phyloP scores from a whole-genome alignment of 2,329 filamentous ascomycete genomes.

The Colletotrichum agaves region DNA sequence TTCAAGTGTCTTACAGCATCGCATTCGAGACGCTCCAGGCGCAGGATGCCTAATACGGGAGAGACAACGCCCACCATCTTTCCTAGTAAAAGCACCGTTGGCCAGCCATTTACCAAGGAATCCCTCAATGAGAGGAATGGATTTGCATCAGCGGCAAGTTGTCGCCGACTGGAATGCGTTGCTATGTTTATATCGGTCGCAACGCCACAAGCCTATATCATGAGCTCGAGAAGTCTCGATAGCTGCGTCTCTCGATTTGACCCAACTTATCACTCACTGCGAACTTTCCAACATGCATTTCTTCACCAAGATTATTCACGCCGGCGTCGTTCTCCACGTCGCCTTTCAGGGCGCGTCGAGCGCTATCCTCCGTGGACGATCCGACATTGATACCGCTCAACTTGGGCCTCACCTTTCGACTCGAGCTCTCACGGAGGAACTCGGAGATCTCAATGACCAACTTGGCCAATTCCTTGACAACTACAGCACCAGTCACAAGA shows the following conservation, averaged over 20 bases:
- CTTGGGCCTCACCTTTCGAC: constrained; percentile 7
- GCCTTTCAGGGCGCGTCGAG: constrained; percentile 34
- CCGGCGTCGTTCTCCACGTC: constrained; percentile 25
- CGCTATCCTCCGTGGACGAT: constrained; percentile 35
- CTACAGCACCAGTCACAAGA: constrained; percentile 4
- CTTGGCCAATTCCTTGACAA: constrained; percentile 19
- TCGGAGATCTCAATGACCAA: constrained; percentile 25
- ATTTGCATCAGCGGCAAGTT: constrained; percentile 14
- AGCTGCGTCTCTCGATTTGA: neutral
- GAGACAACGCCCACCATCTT: constrained; percentile 4
- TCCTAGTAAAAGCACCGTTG: constrained; percentile 1
- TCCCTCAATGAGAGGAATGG: constrained; percentile 28
- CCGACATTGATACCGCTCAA: constrained; percentile 12
- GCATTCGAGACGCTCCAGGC: neutral
- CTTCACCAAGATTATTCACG: constrained; percentile 26
- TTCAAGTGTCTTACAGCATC: neutral
- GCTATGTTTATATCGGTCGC: constrained; percentile 15
- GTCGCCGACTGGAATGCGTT: constrained; percentile 35
- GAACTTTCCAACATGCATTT: constrained; percentile 34
- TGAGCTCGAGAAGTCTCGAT: constrained; percentile 34
- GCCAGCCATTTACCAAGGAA: constrained; percentile 27
- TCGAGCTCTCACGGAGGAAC: constrained; percentile 15
- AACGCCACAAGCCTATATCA: constrained; percentile 34
- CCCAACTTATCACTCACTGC: constrained; percentile 7
- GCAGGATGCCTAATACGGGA: neutral